Base-by-base conservation (phyloP, 495 filamentous ascomycete genomes). In the Cetradonia linearis region DNA sequence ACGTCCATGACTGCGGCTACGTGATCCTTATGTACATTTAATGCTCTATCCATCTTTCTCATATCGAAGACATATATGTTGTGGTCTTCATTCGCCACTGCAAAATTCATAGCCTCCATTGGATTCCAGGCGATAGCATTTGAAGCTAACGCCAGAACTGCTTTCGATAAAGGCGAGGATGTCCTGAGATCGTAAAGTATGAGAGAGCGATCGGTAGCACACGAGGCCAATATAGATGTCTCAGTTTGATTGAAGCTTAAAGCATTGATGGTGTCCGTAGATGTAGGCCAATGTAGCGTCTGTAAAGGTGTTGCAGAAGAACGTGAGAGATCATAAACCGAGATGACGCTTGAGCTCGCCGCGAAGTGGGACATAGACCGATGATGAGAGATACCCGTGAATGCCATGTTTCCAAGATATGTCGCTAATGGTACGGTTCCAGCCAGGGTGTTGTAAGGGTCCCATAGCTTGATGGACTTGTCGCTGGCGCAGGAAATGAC, bases 1-100 rank as follows among this genome's bases (percentile, higher is more conserved):
- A 99, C 86, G 69, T 94, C 89, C 90, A 97, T 96, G 0, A 96
- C 91, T 6, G 94, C 93, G 5, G 89, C 87, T 16, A 97, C 94
- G 66, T 97, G 94, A 65, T 92, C 93, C 74, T 93, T 94, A 18
- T 93, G 80, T n/a, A 96, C 84, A 68, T 97, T 97, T 50, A 91
- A 70, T 3, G 90, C 87, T 55, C 89, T 83, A 59, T 84, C 77
- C 70, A 91, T 82, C 65, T 89, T 89, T 61, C 89, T 78, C 86
- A 90, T 91, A 71, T 95, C 89, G 68, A 93, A 94, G 25, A 92
- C 77, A 69, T 91, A 86, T 56, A 80, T 77, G 72, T 89, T 89
- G 68, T 89, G 86, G 59, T 89, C 86, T 74, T 89, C 56, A 62
- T 81, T 86, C 4, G 85, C 90, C 28, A 88, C 83, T 18, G 86